Conservation (phyloP, 2,329 filamentous ascomycete genomes). For the Paecilomyces fulvus region DNA sequence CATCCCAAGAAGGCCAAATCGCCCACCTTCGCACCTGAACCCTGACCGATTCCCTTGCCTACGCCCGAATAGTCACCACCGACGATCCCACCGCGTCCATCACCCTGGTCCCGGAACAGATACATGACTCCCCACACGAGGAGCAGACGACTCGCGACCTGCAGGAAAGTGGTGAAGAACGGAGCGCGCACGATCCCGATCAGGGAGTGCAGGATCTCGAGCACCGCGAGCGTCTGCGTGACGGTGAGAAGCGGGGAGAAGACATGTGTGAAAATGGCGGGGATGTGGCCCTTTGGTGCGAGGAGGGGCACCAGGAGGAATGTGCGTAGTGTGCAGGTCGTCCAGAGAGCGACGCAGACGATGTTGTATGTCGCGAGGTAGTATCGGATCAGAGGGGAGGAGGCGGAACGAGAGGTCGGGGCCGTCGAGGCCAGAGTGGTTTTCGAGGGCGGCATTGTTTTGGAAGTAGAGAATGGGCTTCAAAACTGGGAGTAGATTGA, state of each 20-base stretch:
- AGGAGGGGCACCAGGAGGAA: conserved; percentile 46
- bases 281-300: conserved; percentile 40
- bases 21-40: conserved; percentile 17
- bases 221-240: conserved; percentile 71
- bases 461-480: not conserved
- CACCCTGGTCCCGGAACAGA: conserved; percentile 60
- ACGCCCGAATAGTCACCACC: conserved; percentile 12
- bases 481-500: not conserved
- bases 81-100: conserved; percentile 45
- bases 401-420: conserved; percentile 10
- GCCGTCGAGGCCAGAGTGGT: conserved; percentile 7
- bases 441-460: conserved; percentile 8
- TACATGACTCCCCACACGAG: conserved; percentile 81
- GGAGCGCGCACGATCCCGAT: conserved; percentile 78
- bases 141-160: conserved; percentile 78
- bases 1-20: conserved; percentile 38
- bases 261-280: conserved; percentile 39
- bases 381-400: conserved; percentile 45
- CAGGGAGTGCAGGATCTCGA: conserved; percentile 77
- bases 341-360: conserved; percentile 69
- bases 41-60: conserved; percentile 8
- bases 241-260: conserved; percentile 40
- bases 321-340: conserved; percentile 63
- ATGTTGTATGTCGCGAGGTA: conserved; percentile 86
- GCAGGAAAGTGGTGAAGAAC: conserved; percentile 76